Evolutionary conservation across 768 basidiomycete species (phyloP).

Genomic region (Pisolithus albus): DNA sequence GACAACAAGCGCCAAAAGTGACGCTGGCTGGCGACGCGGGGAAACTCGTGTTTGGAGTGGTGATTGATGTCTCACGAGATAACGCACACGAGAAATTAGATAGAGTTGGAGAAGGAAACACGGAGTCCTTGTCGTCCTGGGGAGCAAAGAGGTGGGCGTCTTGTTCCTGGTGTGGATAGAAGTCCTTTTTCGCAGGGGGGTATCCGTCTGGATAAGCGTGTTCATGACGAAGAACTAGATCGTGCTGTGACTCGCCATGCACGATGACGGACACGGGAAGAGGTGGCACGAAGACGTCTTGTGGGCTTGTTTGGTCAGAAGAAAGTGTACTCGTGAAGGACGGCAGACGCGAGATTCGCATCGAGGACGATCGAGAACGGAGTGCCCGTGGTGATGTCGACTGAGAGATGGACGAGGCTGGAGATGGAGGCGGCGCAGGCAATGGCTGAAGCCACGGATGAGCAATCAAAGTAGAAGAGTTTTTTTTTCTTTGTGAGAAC

Average conservation of each 20-base stretch:
- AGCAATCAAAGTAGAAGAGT: not conserved
- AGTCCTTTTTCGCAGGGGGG: constrained; percentile 10
- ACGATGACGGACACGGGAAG: constrained; percentile 26
- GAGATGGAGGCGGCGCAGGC: constrained; percentile 19
- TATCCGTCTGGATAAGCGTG: constrained; percentile 2
- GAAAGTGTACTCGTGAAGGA: constrained; percentile 30
- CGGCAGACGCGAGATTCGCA: constrained; percentile 25
- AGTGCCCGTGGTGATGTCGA: constrained; percentile 21
- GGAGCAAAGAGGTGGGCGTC: constrained; percentile 13
- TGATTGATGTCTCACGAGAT: constrained; percentile 22
- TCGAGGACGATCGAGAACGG: constrained; percentile 26
- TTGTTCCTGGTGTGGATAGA: constrained; percentile 10
- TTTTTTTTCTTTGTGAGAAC: not conserved
- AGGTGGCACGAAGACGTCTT: constrained; percentile 18
- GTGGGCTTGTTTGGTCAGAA: constrained; percentile 25
- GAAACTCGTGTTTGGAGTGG: constrained; percentile 17
- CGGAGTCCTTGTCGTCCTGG: constrained; percentile 20
- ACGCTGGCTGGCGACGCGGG: constrained; percentile 16
- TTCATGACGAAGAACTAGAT: constrained; percentile 14
- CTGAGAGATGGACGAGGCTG: constrained; percentile 19
- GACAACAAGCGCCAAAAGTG: constrained; percentile 13
- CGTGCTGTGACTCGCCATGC: constrained; percentile 23
- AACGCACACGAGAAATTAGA: constrained; percentile 22
- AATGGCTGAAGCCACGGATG: constrained; percentile 1
- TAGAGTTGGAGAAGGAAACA: constrained; percentile 21